These are phyloP conservation scores for Boletus tomentosulus DNA, from an alignment of 768 basidiomycete species.

Conservation along the genomic window DNA sequence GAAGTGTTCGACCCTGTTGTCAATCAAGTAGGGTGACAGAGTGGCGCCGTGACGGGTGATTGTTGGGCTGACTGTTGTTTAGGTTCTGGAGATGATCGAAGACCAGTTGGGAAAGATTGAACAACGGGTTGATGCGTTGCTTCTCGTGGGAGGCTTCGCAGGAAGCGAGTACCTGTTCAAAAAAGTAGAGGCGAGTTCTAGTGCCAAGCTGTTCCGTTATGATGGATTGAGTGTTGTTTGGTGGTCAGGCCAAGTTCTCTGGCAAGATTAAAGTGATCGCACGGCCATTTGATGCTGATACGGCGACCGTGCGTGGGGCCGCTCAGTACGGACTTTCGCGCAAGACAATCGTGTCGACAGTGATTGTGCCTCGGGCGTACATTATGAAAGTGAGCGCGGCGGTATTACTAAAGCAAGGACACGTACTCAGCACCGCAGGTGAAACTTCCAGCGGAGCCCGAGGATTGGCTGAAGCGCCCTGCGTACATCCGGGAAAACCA, in stretches of 20 bases:
- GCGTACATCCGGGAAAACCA: conserved; percentile 79
- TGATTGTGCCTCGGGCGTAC: conserved; percentile 80
- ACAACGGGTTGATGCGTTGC: conserved; percentile 74
- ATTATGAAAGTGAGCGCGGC: conserved; percentile 66
- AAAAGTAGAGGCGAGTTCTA: conserved; percentile 60
- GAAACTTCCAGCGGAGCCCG: conserved; percentile 82
- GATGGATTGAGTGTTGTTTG: background rate
- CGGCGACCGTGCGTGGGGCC: conserved; percentile 84
- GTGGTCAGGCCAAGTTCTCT: conserved; percentile 59
- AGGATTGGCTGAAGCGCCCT: conserved; percentile 81
- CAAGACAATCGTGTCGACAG: conserved; percentile 70
- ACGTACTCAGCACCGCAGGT: conserved; percentile 43
- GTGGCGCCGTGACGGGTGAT: conserved; percentile 4
- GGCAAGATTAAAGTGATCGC: conserved; percentile 69
- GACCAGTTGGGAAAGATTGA: conserved; percentile 65
- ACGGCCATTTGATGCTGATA: conserved; percentile 82
- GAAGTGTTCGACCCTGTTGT: conserved; percentile 91
- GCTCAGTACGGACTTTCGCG: conserved; percentile 82
- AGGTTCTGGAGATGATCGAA: conserved; percentile 79
- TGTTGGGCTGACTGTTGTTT: conserved; percentile 9
- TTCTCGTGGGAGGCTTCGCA: conserved; percentile 88
- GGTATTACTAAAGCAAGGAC: background rate
- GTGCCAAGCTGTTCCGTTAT: background rate
- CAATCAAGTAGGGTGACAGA: conserved; percentile 49
- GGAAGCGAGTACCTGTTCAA: conserved; percentile 82